Conservation (phyloP, 768 basidiomycete genomes). For the Termitomyces sp. region DNA sequence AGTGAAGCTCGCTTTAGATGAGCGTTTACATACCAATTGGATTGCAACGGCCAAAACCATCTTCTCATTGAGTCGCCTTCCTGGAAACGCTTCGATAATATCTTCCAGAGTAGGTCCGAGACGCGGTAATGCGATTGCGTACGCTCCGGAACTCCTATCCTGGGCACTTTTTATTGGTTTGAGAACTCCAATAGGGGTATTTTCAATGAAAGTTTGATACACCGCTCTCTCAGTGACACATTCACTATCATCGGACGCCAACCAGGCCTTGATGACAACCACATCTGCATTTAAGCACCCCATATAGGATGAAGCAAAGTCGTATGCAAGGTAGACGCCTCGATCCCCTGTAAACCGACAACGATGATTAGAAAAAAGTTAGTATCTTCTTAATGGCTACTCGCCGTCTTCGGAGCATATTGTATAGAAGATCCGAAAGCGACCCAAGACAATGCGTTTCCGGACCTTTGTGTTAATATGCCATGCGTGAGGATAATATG, state of each 20-base stretch:
- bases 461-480: conserved; percentile 26
- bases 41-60: conserved; percentile 23
- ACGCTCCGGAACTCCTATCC: conserved; percentile 15
- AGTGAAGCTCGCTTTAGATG: neutral
- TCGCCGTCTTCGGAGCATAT: conserved; percentile 21
- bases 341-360: conserved; percentile 14
- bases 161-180: conserved; percentile 6
- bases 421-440: conserved; percentile 22
- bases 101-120: conserved; percentile 24
- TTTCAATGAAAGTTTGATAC: conserved; percentile 13
- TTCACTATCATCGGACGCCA: conserved; percentile 17
- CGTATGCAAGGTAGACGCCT: conserved; percentile 25
- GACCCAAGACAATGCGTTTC: conserved; percentile 15
- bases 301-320: conserved; percentile 12
- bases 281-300: conserved; percentile 17
- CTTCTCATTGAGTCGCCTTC: conserved; percentile 11
- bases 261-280: conserved; percentile 27
- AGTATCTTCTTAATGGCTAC: neutral
- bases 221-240: conserved; percentile 19
- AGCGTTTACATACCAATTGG: conserved; percentile 18
- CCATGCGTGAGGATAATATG: conserved; percentile 25
- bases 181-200: conserved; percentile 15
- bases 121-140: conserved; percentile 21
- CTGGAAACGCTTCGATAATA: conserved; percentile 12
- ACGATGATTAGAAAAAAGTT: neutral